These are phyloP conservation scores for Closterium sp. DNA, from an alignment of 139 green algal genomes.

Conservation along the genomic window DNA sequence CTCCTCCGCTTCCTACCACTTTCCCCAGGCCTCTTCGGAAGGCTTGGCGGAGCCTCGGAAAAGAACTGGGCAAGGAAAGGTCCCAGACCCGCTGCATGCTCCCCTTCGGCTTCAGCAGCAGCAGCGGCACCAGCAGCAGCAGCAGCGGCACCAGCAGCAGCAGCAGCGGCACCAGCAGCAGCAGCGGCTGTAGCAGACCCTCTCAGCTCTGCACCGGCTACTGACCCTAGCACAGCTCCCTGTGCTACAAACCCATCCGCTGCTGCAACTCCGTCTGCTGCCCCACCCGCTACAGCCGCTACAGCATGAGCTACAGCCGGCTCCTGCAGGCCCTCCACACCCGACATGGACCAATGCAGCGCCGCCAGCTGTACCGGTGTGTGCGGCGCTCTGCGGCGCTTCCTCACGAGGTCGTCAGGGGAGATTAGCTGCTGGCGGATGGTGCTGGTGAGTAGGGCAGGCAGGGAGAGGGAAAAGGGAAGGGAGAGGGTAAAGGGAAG, in stretches of 20 bases:
- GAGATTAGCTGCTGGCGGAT: background rate
- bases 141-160: no score
- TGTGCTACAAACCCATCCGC: background rate
- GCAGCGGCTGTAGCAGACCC: no score
- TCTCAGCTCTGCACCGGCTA: no score
- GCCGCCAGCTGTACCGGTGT: background rate
- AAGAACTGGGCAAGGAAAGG: background rate
- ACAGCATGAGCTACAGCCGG: background rate
- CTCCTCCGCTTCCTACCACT: background rate
- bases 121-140: no score
- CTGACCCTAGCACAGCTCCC: no score
- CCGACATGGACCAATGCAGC: background rate
- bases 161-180: no score
- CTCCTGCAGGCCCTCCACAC: background rate
- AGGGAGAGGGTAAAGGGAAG: no score
- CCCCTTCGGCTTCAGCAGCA: background rate
- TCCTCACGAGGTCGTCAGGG: conserved; percentile 5
- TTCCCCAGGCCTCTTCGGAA: background rate
- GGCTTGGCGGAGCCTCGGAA: background rate
- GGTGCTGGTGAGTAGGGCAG: background rate
- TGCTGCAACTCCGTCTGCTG: background rate
- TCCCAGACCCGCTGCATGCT: background rate
- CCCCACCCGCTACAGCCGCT: background rate
- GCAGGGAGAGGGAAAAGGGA: no score
- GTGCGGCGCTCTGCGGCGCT: conserved; percentile 10